Evolutionary conservation across 1,284 basidiomycete species (phyloP).

Genomic region (Boletus mariae): DNA sequence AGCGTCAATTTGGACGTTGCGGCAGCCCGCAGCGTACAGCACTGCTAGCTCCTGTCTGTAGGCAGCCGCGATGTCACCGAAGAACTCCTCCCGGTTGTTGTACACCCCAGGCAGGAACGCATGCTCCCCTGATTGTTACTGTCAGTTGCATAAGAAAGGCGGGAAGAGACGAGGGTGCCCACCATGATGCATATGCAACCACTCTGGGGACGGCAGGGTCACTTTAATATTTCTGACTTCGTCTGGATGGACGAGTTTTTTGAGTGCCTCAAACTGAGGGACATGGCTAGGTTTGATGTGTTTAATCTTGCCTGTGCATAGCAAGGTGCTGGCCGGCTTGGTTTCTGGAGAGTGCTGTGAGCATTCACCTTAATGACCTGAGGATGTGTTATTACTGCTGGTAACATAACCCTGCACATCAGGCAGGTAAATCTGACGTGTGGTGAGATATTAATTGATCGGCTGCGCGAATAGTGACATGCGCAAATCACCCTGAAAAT

Average conservation of each 20-base stretch:
- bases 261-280: conserved; percentile 57
- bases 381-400: conserved; percentile 40
- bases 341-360: conserved; percentile 37
- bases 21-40: conserved; percentile 70
- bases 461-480: not conserved
- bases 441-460: not conserved
- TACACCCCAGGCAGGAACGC: conserved; percentile 21
- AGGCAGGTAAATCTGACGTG: conserved; percentile 33
- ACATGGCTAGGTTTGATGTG: conserved; percentile 61
- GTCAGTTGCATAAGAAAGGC: not conserved
- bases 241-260: conserved; percentile 51
- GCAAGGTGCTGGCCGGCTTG: conserved; percentile 43
- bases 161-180: conserved; percentile 4
- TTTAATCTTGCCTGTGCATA: conserved; percentile 60
- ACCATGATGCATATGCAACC: conserved; percentile 74
- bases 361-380: too few relatives aligned
- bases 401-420: conserved; percentile 54
- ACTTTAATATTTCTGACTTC: conserved; percentile 69
- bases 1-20: conserved; percentile 75
- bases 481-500: conserved; percentile 21
- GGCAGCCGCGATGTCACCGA: conserved; percentile 65
- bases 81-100: conserved; percentile 54
- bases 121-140: conserved; percentile 16
- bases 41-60: conserved; percentile 72
- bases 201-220: conserved; percentile 70